Base-by-base conservation (phyloP, 2,329 filamentous ascomycete species). In the Pleomassaria siparia region DNA sequence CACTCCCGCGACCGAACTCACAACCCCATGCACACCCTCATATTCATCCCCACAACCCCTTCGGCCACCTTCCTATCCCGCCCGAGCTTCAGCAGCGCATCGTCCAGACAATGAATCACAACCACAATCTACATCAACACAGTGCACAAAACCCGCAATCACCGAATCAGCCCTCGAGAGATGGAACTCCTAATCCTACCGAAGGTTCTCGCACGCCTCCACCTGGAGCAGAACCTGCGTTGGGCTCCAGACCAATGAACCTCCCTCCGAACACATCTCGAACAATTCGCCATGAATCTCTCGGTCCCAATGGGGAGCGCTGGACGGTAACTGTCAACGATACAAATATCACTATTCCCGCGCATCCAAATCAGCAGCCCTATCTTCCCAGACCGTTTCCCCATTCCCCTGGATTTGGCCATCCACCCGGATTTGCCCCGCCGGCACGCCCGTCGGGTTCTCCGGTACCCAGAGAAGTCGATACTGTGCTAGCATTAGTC, bases 321-420 rank as follows among this genome's bases (percentile, higher is more conserved):
- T 80, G 76, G 74, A 76, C 77, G 33, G 70, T 81, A 44, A 79
- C 76, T 2, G 70, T 78, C 44, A 80, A 80, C 56, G 76, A 79
- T 51, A 71, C 72, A 12, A 62, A 55, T 15, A 43, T 63, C 2
- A 60, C 62, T 22, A 52, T 66, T 15, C 60, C 64, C 12, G 40
- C 53, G 5, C 53, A 53, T 12, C 49, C 59, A 3, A 41, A 52
- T 20, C 60, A 56, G 20, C 61, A 59, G 28, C 56, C 60, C 8
- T 49, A 57, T n/a, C 51, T 61, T 18, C 54, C 56, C 8, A 58
- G 59, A 1, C 47, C 59, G 3, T 58, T 64, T 37, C 57, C 59
- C 7, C 53, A 56, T 11, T 44, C 55, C 16, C 35, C 18, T 22
- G 35, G 18, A 9, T 22, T 37, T 13, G 35, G 8, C 35, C 52